phyloP scores from a whole-genome alignment of 2,329 filamentous ascomycete species.

The Zymoseptoria tritici region DNA sequence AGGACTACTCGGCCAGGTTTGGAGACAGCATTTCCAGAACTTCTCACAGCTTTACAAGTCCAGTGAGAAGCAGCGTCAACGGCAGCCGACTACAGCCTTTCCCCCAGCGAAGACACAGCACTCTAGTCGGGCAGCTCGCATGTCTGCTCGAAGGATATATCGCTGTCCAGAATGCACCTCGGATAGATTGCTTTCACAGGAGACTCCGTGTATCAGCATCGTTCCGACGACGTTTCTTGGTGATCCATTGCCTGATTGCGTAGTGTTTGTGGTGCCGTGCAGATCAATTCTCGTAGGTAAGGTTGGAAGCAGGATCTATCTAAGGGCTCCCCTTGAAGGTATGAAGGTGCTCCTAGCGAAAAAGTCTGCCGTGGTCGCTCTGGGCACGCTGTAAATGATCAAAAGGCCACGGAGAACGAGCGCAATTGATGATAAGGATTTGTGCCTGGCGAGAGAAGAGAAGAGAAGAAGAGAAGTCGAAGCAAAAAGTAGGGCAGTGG shows the following conservation, averaged over 20 bases:
- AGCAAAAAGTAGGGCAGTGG: neutral
- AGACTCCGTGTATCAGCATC: neutral
- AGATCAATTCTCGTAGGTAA: neutral
- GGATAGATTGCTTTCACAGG: too few relatives aligned
- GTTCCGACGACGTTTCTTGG: neutral
- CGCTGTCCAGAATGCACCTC: too few relatives aligned
- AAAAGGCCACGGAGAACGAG: slow-evolving; percentile 61
- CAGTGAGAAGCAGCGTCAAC: neutral
- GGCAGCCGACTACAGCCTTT: neutral
- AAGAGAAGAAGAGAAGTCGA: slow-evolving; percentile 18
- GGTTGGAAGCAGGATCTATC: slow-evolving; percentile 90
- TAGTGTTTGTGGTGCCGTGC: neutral
- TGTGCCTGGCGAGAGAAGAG: slow-evolving; percentile 51
- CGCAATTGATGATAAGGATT: slow-evolving; percentile 92
- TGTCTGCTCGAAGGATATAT: too few relatives aligned
- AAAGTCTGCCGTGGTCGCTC: slow-evolving; percentile 73
- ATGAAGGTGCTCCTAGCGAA: slow-evolving; percentile 96
- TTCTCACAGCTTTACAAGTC: neutral
- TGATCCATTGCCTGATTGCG: neutral
- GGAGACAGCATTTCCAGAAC: neutral
- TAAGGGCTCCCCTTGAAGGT: slow-evolving; percentile 73
- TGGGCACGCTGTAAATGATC: slow-evolving; percentile 89
- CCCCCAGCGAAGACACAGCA: neutral
- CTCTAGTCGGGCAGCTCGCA: neutral
- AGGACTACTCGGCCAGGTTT: neutral